Conservation (phyloP, 2,329 filamentous ascomycete species). For the Botrytis galanthina region DNA sequence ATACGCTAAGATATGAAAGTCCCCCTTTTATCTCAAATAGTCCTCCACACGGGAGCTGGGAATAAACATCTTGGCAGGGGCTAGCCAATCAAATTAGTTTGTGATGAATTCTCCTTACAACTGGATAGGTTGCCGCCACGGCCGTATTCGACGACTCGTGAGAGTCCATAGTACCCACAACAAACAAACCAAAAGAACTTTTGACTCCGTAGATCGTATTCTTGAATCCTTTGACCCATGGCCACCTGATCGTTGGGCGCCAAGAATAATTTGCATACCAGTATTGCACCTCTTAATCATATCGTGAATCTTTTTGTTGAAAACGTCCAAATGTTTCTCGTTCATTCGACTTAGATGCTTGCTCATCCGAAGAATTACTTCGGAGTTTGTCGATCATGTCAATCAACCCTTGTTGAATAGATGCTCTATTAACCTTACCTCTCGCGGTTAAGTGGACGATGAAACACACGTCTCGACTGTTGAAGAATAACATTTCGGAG, state of each 20-base stretch:
- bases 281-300: not conserved
- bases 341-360: not conserved
- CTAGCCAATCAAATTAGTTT: slow-evolving; percentile 15
- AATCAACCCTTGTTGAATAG: not conserved
- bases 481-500: not conserved
- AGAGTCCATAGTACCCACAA: not conserved
- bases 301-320: not conserved
- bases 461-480: slow-evolving; percentile 7
- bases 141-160: not conserved
- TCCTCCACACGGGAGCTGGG: not conserved
- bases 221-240: not conserved
- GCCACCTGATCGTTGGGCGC: not conserved
- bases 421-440: not conserved
- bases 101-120: not conserved
- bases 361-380: not conserved
- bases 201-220: no score
- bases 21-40: not conserved
- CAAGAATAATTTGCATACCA: not conserved
- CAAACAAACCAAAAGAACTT: not conserved
- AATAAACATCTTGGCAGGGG: slow-evolving; percentile 15
- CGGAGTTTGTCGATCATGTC: not conserved
- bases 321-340: not conserved
- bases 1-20: slow-evolving; percentile 7
- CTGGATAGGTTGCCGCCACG: not conserved
- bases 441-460: not conserved